Evolutionary conservation across 768 basidiomycete genomes (phyloP).

Genomic region (Agrocybe pediades): DNA sequence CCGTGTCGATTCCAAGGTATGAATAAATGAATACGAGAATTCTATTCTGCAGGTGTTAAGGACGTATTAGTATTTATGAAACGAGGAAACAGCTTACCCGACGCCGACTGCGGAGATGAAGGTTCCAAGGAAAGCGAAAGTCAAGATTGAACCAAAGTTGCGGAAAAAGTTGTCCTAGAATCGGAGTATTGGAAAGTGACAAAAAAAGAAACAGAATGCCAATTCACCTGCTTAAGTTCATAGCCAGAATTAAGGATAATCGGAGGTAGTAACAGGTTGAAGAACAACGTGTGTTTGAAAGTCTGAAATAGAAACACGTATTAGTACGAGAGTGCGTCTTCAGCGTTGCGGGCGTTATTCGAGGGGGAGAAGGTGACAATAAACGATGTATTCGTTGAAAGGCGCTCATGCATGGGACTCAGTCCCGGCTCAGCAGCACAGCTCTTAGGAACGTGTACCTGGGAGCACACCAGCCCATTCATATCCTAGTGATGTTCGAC

Average conservation of each 20-base stretch:
- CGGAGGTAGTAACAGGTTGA: constrained; percentile 96
- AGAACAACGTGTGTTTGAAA: constrained; percentile 96
- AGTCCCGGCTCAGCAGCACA: too few species aligned
- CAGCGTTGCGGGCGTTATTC: too few species aligned
- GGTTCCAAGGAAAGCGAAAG: constrained; percentile 92
- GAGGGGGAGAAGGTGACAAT: too few species aligned
- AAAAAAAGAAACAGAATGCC: neutral
- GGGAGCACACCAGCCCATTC: neutral
- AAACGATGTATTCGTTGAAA: too few species aligned
- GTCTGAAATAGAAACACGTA: constrained; percentile 51
- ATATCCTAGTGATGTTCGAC: neutral
- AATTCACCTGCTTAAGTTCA: constrained; percentile 88
- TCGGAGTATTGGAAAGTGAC: constrained; percentile 5
- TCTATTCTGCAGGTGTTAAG: constrained; percentile 63
- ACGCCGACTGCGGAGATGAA: constrained; percentile 96
- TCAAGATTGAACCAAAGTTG: constrained; percentile 95
- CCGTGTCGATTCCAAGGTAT: constrained; percentile 86
- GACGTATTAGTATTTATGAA: constrained; percentile 3
- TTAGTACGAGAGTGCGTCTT: too few species aligned
- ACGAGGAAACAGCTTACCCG: constrained; percentile 65
- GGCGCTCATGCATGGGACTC: too few species aligned
- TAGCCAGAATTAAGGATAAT: constrained; percentile 99
- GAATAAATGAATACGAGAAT: constrained; percentile 95
- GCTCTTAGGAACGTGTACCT: neutral
- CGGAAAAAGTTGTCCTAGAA: constrained; percentile 95